These are phyloP conservation scores for Serendipita sp. DNA, from an alignment of 1,284 basidiomycete genomes.

Conservation along the genomic window DNA sequence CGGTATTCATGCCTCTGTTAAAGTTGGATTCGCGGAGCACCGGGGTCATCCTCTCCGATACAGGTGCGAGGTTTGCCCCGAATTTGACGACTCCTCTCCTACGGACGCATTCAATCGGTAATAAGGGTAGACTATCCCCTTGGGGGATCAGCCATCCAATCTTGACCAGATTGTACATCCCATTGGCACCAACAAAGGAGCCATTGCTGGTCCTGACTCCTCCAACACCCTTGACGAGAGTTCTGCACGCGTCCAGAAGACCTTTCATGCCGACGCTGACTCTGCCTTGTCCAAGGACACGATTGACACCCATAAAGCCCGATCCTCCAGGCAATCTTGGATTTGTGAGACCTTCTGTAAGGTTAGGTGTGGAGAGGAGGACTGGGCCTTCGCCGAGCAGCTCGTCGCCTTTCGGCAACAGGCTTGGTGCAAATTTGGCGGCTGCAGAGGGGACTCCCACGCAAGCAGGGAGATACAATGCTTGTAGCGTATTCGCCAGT, in stretches of 20 bases:
- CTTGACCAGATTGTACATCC: background rate
- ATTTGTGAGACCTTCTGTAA: background rate
- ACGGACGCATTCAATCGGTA: background rate
- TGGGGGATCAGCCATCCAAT: slow-evolving; percentile 2
- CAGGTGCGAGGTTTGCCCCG: background rate
- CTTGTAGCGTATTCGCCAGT: slow-evolving; percentile 2
- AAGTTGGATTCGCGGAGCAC: background rate
- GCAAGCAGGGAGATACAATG: slow-evolving; percentile 1
- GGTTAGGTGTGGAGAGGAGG: background rate
- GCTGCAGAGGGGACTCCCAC: background rate
- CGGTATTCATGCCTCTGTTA: background rate
- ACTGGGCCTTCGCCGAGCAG: background rate
- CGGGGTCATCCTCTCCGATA: background rate
- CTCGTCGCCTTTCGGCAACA: slow-evolving; percentile 2
- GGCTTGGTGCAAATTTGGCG: background rate
- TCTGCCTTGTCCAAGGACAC: background rate
- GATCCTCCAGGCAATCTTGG: background rate
- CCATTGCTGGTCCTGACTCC: background rate
- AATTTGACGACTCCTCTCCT: slow-evolving; percentile 1
- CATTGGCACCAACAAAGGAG: background rate
- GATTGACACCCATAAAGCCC: background rate
- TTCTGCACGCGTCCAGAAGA: background rate
- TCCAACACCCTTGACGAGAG: background rate
- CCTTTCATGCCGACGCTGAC: slow-evolving; percentile 2
- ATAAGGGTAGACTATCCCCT: background rate